Evolutionary conservation across 2,329 filamentous ascomycete species (phyloP), one percentile per base, ranked within the genome.

Genomic region (Xylariales sp.): DNA sequence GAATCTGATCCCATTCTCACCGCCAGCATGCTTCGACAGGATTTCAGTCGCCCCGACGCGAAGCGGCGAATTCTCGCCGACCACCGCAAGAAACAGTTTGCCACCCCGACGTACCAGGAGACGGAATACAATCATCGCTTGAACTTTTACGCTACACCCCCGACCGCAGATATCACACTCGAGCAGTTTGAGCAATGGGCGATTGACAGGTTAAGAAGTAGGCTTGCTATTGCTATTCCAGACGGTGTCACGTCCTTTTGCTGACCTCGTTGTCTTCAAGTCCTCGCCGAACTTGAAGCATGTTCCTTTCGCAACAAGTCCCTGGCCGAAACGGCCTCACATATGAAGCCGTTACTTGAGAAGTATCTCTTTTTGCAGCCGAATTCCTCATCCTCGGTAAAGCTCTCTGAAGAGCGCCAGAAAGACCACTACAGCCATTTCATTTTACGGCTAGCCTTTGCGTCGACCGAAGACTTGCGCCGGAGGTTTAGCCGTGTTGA

Each of bases 101-200:
- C 91, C 65, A 86, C 89, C 23, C 88, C 93, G 18, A 84, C 86
- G 63, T 97, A 90, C 84, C 90, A 93, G 79, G 89, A 93, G 72
- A 86, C 91, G 64, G 86, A 91, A 50, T 99, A 98, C 78, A 89
- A 91, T 14, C 87, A 95, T 80, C 91, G 94, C 64, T 87, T 99
- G 76, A 99, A 97, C 84, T 95, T 97, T 81, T 99, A 99, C 82
- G 83, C 89, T 50, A 86, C 91, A 32, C 93, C 96, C 53, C 96
- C 96, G 0, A 97, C 94, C 0, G 92, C 92, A 55, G 96, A 99
- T 77, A 96, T 99, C 74, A 97, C 93, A 0, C 89, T 99, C 49
- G 96, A 99, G 78, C 91, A 99, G 78, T 99, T 99, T 76, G 96
- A 99, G 79, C 94, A 97, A 86, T 99, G 96, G 96, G 96, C 94